Evolutionary conservation across 805 yeast species (phyloP).

Genomic region (Candida sanyiensis): DNA sequence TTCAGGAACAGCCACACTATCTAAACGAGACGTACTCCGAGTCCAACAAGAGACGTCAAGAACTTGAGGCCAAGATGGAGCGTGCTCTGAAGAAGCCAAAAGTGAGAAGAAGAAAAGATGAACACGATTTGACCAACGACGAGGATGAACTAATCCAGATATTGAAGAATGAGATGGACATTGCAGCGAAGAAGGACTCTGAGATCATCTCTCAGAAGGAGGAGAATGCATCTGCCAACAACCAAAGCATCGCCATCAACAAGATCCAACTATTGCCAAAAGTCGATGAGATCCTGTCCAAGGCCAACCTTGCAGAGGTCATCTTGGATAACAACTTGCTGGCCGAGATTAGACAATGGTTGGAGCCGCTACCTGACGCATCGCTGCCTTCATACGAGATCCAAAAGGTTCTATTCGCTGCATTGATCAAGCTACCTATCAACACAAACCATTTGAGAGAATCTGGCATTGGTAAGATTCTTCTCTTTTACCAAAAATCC

Average conservation of each 20-base stretch:
- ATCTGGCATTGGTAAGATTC: conserved; percentile 88
- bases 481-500: conserved; percentile 88
- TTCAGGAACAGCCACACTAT: conserved; percentile 25
- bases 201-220: conserved; percentile 33
- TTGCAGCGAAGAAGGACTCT: conserved; percentile 73
- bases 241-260: conserved; percentile 40
- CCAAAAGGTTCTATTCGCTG: conserved; percentile 77
- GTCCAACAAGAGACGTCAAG: conserved; percentile 52
- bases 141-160: conserved; percentile 85
- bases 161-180: conserved; percentile 84
- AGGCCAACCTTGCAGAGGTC: conserved; percentile 84
- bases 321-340: conserved; percentile 88
- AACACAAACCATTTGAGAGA: conserved; percentile 94
- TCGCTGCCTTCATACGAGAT: conserved; percentile 96
- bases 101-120: conserved; percentile 65
- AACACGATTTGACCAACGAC: conserved; percentile 90
- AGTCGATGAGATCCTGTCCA: conserved; percentile 69
- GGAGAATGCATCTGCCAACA: conserved; percentile 28
- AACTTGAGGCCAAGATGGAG: conserved; percentile 76
- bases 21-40: conserved; percentile 20
- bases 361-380: conserved; percentile 97
- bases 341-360: conserved; percentile 93
- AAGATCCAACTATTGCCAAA: conserved; percentile 76
- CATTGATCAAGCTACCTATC: conserved; percentile 76
- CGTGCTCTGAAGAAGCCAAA: conserved; percentile 64